Conservation (phyloP, 768 basidiomycete genomes). For the Russula ochroleuca region DNA sequence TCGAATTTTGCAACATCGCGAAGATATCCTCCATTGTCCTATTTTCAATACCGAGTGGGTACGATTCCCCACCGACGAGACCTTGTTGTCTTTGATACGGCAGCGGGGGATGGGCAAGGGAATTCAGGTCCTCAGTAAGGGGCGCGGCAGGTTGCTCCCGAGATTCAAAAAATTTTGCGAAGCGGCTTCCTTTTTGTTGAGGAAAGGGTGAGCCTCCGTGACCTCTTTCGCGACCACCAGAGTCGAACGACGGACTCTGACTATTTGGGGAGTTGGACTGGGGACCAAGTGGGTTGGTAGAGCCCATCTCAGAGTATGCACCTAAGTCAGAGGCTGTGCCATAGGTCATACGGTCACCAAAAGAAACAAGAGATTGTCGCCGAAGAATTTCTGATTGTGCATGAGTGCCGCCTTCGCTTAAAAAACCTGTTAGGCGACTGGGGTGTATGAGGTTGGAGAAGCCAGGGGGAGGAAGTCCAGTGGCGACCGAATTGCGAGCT, state of each 20-base stretch:
- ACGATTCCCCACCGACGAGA: constrained; percentile 36
- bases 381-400: constrained; percentile 18
- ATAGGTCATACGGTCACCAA: constrained; percentile 19
- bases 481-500: neutral
- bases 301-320: constrained; percentile 16
- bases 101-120: constrained; percentile 44
- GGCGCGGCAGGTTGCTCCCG: constrained; percentile 40
- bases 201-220: constrained; percentile 43
- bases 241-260: constrained; percentile 27
- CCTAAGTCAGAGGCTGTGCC: constrained; percentile 8
- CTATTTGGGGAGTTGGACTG: constrained; percentile 20
- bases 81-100: constrained; percentile 44
- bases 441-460: constrained; percentile 12
- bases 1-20: constrained; percentile 72
- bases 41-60: constrained; percentile 43
- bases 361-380: constrained; percentile 21
- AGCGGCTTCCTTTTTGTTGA: constrained; percentile 69
- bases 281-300: constrained; percentile 9
- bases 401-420: constrained; percentile 17
- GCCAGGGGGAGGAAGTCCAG: constrained; percentile 14
- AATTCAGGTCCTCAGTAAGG: constrained; percentile 39
- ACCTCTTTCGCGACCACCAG: constrained; percentile 26
- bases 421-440: constrained; percentile 10
- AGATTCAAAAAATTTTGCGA: constrained; percentile 79
- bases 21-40: constrained; percentile 77